These are phyloP conservation scores for Calonectria ilicicola DNA, from an alignment of 2,329 filamentous ascomycete genomes.

Conservation along the genomic window DNA sequence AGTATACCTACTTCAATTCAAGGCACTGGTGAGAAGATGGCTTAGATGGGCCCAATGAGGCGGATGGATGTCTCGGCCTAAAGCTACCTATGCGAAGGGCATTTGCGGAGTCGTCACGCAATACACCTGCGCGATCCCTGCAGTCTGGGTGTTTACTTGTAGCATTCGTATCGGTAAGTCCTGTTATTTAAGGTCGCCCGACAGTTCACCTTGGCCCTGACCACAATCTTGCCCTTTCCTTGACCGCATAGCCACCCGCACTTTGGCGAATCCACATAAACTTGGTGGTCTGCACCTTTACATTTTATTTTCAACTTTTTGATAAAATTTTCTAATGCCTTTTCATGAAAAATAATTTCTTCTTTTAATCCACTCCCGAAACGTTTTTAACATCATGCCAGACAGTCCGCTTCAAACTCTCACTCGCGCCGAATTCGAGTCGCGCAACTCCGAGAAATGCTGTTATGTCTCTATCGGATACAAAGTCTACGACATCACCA, in stretches of 20 bases:
- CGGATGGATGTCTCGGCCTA: too few species aligned
- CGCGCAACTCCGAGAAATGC: conserved; percentile 82
- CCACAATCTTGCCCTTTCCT: not conserved
- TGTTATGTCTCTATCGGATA: conserved; percentile 93
- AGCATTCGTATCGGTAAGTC: not conserved
- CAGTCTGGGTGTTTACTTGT: not conserved
- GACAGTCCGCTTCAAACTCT: conserved; percentile 86
- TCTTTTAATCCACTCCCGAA: too few species aligned
- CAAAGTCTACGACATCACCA: conserved; percentile 95
- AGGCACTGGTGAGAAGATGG: too few species aligned
- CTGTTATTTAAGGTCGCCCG: not conserved
- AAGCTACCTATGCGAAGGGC: too few species aligned
- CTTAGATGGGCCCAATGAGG: too few species aligned
- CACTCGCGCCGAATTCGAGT: conserved; percentile 81
- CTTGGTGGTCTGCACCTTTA: not conserved
- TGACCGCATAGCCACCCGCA: not conserved
- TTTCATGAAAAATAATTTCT: too few species aligned
- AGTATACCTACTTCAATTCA: too few species aligned
- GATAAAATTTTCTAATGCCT: not conserved
- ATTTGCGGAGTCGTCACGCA: too few species aligned
- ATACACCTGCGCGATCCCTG: too few species aligned
- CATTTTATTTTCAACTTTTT: not conserved
- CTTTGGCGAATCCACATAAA: not conserved
- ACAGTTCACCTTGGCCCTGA: not conserved
- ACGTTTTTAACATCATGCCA: conserved; percentile 69